Conservation (phyloP, 2,329 filamentous ascomycete genomes). For the Hansfordia pulvinata region DNA sequence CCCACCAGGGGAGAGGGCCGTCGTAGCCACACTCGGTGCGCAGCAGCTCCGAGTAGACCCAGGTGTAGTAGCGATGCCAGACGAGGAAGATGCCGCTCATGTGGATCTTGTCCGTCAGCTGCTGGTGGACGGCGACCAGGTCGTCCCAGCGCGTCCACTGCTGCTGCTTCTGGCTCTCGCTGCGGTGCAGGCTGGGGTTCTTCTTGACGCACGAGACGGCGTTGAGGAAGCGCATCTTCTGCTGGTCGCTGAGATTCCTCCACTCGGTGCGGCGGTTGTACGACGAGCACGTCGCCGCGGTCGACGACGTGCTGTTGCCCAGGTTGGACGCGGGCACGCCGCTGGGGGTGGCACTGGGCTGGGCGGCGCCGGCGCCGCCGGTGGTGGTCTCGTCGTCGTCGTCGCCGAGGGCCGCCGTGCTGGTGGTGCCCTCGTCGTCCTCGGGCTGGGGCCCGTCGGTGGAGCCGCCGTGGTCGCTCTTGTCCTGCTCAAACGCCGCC, state of each 20-base stretch:
- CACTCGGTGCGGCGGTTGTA: constrained; percentile 16
- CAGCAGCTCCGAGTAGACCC: constrained; percentile 21
- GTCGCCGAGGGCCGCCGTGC: constrained; percentile 5
- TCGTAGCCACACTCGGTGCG: constrained; percentile 22
- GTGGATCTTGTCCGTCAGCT: constrained; percentile 17
- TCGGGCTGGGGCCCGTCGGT: no score
- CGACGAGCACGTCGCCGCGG: constrained; percentile 11
- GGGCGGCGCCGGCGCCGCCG: constrained; percentile 4
- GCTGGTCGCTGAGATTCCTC: constrained; percentile 14
- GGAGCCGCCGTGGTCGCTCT: no score
- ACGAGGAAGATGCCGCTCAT: constrained; percentile 21
- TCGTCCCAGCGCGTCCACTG: constrained; percentile 22
- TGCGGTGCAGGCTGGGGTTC: constrained; percentile 14
- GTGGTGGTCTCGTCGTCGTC: constrained; percentile 1
- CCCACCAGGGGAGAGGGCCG: constrained; percentile 24
- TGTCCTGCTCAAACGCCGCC: no score
- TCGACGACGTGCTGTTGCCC: constrained; percentile 3
- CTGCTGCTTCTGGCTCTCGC: constrained; percentile 10
- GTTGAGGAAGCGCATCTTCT: constrained; percentile 17
- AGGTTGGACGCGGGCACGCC: constrained; percentile 4
- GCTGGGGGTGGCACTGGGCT: no score
- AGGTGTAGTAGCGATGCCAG: constrained; percentile 24
- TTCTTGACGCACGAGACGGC: constrained; percentile 19
- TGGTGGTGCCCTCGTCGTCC: constrained; percentile 7
- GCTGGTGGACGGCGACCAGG: constrained; percentile 22